Percentiles rank a stretch among this genome's conserved stretches.
Evolutionary conservation across 805 yeast species (phyloP).

Genomic region (Sugiyamaella valdiviana): DNA sequence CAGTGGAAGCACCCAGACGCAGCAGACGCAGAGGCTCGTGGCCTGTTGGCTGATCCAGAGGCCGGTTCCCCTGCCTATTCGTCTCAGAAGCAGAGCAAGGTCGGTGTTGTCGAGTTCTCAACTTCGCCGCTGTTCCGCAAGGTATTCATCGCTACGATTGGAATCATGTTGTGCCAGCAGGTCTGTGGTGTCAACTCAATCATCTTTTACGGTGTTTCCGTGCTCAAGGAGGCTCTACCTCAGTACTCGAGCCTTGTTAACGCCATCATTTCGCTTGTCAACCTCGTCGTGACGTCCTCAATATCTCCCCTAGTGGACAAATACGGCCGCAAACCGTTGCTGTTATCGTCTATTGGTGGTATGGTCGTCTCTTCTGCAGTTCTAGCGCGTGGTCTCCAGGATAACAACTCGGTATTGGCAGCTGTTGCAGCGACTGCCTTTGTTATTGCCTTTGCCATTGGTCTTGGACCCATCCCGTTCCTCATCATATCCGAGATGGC

Average conservation of each 20-base stretch:
- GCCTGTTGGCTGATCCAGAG: background rate
- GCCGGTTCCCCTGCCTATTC: slow-evolving; percentile 1
- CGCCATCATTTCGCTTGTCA: slow-evolving; percentile 66
- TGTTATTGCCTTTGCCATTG: slow-evolving; percentile 82
- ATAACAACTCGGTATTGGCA: slow-evolving; percentile 12
- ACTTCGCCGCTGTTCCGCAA: slow-evolving; percentile 45
- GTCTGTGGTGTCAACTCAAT: slow-evolving; percentile 90
- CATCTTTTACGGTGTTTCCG: slow-evolving; percentile 86
- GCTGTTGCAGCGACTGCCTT: slow-evolving; percentile 59
- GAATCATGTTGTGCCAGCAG: slow-evolving; percentile 79
- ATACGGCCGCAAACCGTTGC: slow-evolving; percentile 67
- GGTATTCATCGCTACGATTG: slow-evolving; percentile 60
- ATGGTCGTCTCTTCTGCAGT: slow-evolving; percentile 63
- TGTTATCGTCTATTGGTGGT: slow-evolving; percentile 55
- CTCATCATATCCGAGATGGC: slow-evolving; percentile 83
- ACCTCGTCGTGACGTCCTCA: slow-evolving; percentile 64
- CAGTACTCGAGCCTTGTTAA: slow-evolving; percentile 64
- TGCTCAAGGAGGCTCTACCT: slow-evolving; percentile 68
- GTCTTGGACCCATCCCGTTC: slow-evolving; percentile 95
- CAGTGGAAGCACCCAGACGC: slow-evolving; percentile 15
- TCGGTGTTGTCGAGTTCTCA: slow-evolving; percentile 39
- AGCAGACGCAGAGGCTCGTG: slow-evolving; percentile 1
- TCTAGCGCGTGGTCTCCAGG: slow-evolving; percentile 58
- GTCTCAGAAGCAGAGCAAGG: background rate
- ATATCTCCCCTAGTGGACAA: slow-evolving; percentile 74